A percentile compares a stretch with the other conserved stretches of the same genome.
phyloP scores from a whole-genome alignment of 176 grass and related monocot species.

The Saccharum spontaneum region DNA sequence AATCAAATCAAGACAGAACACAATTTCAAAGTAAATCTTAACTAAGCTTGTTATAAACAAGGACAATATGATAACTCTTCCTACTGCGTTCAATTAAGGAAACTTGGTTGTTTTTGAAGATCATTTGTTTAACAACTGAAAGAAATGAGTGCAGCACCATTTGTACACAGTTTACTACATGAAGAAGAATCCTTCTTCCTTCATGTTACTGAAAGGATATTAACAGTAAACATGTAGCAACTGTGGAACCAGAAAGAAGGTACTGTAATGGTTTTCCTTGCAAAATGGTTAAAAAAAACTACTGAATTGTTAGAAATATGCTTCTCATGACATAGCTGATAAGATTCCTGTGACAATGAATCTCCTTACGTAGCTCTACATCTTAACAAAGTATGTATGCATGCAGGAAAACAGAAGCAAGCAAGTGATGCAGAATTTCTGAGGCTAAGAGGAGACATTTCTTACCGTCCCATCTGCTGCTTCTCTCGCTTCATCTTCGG shows the following conservation, averaged over 20 bases:
- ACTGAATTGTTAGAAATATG: neutral
- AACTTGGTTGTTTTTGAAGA: constrained; percentile 18
- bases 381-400: constrained; percentile 24
- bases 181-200: neutral
- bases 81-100: neutral
- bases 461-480: constrained; percentile 43
- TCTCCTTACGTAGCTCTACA: constrained; percentile 7
- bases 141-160: neutral
- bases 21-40: neutral
- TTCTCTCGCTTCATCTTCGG: constrained; percentile 40
- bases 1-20: constrained; percentile 3
- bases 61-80: constrained; percentile 1
- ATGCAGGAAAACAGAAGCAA: constrained; percentile 25
- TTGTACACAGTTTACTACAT: constrained; percentile 23
- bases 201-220: neutral
- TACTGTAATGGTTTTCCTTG: neutral
- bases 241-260: neutral
- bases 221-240: neutral
- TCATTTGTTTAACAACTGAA: constrained; percentile 25
- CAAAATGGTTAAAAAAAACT: neutral
- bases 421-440: constrained; percentile 16
- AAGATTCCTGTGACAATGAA: constrained; percentile 3
- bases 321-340: constrained; percentile 16
- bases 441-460: constrained; percentile 20
- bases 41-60: constrained; percentile 17